A percentile compares a stretch with the other conserved stretches of the same genome.
These are phyloP conservation scores for Aspergillus hancockii DNA, from an alignment of 495 filamentous ascomycete genomes.

Conservation along the genomic window DNA sequence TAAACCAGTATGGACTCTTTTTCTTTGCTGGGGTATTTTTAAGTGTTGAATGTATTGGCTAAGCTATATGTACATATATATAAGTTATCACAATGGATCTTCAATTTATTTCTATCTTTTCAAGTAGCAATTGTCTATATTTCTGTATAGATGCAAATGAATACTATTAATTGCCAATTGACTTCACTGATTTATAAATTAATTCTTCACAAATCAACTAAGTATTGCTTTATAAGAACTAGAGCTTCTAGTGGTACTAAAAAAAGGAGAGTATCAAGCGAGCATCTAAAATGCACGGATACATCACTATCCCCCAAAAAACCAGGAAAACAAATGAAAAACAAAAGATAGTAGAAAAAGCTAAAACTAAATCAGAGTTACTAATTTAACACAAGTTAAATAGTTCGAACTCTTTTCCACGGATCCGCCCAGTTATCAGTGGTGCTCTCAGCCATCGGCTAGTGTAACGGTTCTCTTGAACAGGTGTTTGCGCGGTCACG, in stretches of 20 bases:
- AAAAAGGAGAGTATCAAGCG: neutral
- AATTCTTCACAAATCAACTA: neutral
- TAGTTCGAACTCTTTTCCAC: neutral
- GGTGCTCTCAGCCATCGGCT: slow-evolving; percentile 4
- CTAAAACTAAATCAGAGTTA: neutral
- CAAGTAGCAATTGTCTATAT: no score
- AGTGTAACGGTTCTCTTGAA: slow-evolving; percentile 8
- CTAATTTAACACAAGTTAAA: neutral
- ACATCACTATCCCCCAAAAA: neutral
- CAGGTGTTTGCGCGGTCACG: neutral
- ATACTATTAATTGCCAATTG: no score
- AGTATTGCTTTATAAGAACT: neutral
- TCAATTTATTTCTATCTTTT: no score
- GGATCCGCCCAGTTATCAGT: neutral
- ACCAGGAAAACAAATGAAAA: neutral
- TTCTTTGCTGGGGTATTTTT: no score
- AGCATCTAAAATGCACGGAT: neutral
- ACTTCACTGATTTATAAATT: no score
- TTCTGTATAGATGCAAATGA: no score
- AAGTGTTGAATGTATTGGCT: no score
- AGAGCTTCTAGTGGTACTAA: neutral
- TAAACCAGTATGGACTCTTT: no score
- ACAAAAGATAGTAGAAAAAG: neutral
- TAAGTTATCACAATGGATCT: no score
- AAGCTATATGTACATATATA: no score